phyloP scores from a whole-genome alignment of 2,329 filamentous ascomycete genomes.

The Alternaria tenuissima region DNA sequence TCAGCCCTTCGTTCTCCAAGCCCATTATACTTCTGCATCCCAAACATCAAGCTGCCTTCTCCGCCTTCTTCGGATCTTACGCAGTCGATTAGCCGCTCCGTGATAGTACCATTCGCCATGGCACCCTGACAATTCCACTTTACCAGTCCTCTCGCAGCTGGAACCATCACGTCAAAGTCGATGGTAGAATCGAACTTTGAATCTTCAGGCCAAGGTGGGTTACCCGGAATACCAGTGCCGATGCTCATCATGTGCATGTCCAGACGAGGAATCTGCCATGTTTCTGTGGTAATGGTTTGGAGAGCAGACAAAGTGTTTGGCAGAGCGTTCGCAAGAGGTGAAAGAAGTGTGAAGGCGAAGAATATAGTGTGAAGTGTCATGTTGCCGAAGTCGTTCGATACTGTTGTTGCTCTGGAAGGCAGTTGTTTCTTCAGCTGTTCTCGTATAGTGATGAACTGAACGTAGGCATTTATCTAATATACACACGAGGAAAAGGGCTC shows the following conservation, averaged over 20 bases:
- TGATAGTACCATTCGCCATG: conserved; percentile 26
- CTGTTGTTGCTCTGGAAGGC: background rate
- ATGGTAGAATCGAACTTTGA: conserved; percentile 33
- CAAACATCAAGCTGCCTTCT: conserved; percentile 3
- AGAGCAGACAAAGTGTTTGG: background rate
- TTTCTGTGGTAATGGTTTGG: conserved; percentile 1
- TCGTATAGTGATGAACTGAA: no score
- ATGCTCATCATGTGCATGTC: conserved; percentile 40
- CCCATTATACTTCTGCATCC: conserved; percentile 1
- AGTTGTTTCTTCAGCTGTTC: background rate
- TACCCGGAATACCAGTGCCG: conserved; percentile 31
- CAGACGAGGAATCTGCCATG: conserved; percentile 32
- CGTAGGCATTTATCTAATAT: background rate
- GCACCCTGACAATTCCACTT: conserved; percentile 17
- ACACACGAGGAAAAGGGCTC: background rate
- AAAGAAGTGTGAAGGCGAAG: background rate
- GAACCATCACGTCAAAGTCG: conserved; percentile 30
- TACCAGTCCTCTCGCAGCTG: background rate
- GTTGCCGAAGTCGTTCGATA: background rate
- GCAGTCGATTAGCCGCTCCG: background rate
- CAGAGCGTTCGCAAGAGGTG: conserved; percentile 4
- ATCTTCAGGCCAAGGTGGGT: conserved; percentile 28
- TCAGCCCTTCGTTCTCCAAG: conserved; percentile 11
- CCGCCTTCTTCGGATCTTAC: background rate
- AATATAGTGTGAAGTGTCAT: background rate